Evolutionary conservation across 2,329 filamentous ascomycete genomes (phyloP).

Genomic region (Calonectria leucothoes): DNA sequence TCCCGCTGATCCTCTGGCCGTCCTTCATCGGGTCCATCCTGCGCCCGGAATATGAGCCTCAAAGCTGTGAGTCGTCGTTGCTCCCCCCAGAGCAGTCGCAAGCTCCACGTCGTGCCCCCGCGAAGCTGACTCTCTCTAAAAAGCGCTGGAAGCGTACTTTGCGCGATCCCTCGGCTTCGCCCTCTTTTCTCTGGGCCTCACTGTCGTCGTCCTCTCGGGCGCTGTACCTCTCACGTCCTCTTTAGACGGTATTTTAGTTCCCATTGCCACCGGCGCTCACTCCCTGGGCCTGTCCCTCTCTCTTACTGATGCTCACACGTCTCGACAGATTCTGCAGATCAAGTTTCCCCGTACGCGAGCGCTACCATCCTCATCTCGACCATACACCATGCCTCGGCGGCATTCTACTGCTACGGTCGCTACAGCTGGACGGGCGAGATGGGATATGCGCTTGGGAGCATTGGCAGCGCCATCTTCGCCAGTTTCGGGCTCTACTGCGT

Average conservation of each 20-base stretch:
- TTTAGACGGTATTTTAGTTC: constrained; percentile 50
- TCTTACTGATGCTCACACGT: not conserved
- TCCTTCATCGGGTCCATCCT: constrained; percentile 60
- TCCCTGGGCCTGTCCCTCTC: not conserved
- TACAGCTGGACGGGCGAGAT: constrained; percentile 68
- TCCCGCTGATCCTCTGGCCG: constrained; percentile 61
- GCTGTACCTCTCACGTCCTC: constrained; percentile 72
- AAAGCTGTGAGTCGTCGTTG: constrained; percentile 43
- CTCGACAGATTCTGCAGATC: constrained; percentile 34
- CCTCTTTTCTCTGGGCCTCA: constrained; percentile 71
- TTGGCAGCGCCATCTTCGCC: constrained; percentile 68
- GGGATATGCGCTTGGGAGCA: constrained; percentile 70
- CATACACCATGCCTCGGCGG: constrained; percentile 71
- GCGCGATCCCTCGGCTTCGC: constrained; percentile 76
- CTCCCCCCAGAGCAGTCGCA: not conserved
- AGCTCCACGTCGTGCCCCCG: not conserved
- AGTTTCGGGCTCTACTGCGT: constrained; percentile 59
- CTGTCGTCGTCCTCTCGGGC: constrained; percentile 77
- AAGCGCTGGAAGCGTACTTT: constrained; percentile 76
- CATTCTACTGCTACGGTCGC: constrained; percentile 76
- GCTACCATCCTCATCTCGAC: constrained; percentile 75
- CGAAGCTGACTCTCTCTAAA: not conserved
- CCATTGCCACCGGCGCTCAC: not conserved
- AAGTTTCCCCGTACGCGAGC: constrained; percentile 70
- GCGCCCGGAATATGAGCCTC: constrained; percentile 43